Evolutionary conservation across 306 rosid species (phyloP), one percentile per base, ranked within the genome.

Genomic region (Cicer cuneatum): DNA sequence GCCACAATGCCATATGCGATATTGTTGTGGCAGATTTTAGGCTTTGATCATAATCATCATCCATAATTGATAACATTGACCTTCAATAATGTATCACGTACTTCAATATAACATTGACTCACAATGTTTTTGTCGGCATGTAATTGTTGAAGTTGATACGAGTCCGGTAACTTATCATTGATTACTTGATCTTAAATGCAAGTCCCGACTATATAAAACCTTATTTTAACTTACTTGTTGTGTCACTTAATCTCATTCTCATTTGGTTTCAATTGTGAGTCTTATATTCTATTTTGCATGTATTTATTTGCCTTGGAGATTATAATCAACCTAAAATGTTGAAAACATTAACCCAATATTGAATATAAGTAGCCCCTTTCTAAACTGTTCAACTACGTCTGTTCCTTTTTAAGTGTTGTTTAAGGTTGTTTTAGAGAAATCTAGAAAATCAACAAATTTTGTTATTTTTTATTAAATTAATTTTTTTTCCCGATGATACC

Each of bases 311-410:
- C 70, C 21, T 48, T 13, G 7, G 54, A 37, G 15, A 66, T 46
- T n/a, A 58, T 43, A 53, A 59, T 47, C 48, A 59, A 9, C 58
- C 38, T 76, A 47, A 63, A 53, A 71, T 35, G 33, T 66, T n/a
- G n/a, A 59, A 39, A 59, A 47, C 49, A 48, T 66, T n/a, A 45
- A 18, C 29, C 2, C 11, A 11, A 8, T 7, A 35, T 73, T 37
- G 29, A 49, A 61, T 57, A 21, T 53, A 38, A 64, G 48, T 39
- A 49, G 49, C 37, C 18, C 8, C 61, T 41, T 41, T 35, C 53
- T 39, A 10, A 2, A 10, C 33, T 45, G 8, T 58, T 58, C 3
- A 29, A 29, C 35, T 29, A 29, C 35, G 0, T 29, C 35, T 5
- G 35, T 4, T 29, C 5, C 0, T 29, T 29, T 29, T 29, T 29